Percentiles rank a stretch among this genome's conserved stretches.
These are phyloP conservation scores for Coccomyxa subellipsoidea DNA, from an alignment of 163 green algal species.

Conservation along the genomic window DNA sequence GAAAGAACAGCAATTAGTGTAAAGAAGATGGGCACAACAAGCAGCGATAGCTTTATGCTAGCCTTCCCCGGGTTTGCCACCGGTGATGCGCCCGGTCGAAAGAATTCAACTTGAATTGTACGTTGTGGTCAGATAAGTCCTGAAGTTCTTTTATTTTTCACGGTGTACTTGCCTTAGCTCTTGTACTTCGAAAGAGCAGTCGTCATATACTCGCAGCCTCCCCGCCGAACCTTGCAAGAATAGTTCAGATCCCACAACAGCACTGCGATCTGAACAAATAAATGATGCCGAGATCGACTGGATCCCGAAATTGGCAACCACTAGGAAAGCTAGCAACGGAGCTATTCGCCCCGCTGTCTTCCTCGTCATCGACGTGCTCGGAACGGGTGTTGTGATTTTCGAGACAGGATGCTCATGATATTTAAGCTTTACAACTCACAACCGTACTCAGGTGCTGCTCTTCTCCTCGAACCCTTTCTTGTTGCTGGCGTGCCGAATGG, in stretches of 20 bases:
- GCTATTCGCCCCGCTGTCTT: not conserved
- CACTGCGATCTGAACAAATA: not conserved
- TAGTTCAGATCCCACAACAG: not conserved
- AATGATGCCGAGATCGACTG: not conserved
- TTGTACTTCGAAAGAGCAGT: not conserved
- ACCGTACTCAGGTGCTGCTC: not conserved
- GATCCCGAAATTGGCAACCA: not conserved
- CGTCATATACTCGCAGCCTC: not conserved
- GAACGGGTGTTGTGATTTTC: not conserved
- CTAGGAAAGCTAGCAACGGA: not conserved
- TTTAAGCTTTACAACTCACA: not conserved
- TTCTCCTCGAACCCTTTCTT: not conserved
- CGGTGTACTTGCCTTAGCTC: not conserved
- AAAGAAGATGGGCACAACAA: too few relatives aligned
- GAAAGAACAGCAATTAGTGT: too few relatives aligned
- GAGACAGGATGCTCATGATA: not conserved
- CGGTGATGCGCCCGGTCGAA: too few relatives aligned
- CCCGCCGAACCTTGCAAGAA: not conserved
- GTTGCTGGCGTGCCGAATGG: not conserved
- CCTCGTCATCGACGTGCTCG: not conserved
- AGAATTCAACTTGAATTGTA: too few relatives aligned
- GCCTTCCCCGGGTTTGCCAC: too few relatives aligned
- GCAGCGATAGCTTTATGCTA: too few relatives aligned
- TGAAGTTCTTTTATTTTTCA: too few relatives aligned
- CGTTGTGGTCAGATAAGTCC: too few relatives aligned